These are phyloP conservation scores for Helenozyma baotianmanensis DNA, from an alignment of 805 yeast genomes.

Conservation along the genomic window DNA sequence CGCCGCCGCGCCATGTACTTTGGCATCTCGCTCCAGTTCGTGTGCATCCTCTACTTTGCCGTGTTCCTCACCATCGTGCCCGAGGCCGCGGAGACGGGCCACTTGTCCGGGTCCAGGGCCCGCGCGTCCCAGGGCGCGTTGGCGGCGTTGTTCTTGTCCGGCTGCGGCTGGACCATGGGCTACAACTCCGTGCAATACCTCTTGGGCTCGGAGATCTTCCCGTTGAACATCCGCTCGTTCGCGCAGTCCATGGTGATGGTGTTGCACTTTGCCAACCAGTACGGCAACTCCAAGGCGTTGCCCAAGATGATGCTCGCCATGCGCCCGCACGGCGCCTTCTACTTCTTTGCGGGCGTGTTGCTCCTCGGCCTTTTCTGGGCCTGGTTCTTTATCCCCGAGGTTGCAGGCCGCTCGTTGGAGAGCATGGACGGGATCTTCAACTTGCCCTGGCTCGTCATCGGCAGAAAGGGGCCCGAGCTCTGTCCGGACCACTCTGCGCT, in stretches of 20 bases:
- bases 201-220: conserved; percentile 52
- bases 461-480: conserved; percentile 48
- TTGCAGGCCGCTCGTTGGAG: conserved; percentile 47
- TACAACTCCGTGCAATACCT: conserved; percentile 55
- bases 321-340: conserved; percentile 48
- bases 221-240: conserved; percentile 44
- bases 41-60: conserved; percentile 44
- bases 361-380: conserved; percentile 39
- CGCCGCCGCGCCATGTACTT: conserved; percentile 45
- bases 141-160: conserved; percentile 46
- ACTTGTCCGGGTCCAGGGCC: conserved; percentile 25
- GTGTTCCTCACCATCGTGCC: conserved; percentile 44
- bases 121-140: conserved; percentile 45
- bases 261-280: conserved; percentile 54
- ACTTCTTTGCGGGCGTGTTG: conserved; percentile 44
- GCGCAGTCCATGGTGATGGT: conserved; percentile 51
- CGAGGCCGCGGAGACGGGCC: conserved; percentile 30
- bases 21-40: conserved; percentile 43
- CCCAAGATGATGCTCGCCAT: conserved; percentile 47
- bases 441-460: conserved; percentile 56
- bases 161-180: conserved; percentile 58
- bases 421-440: conserved; percentile 48
- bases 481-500: conserved; percentile 49
- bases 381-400: conserved; percentile 49
- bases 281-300: conserved; percentile 52